Conservation (phyloP, 1,139 yeast species). For the Candida freyschussii region DNA sequence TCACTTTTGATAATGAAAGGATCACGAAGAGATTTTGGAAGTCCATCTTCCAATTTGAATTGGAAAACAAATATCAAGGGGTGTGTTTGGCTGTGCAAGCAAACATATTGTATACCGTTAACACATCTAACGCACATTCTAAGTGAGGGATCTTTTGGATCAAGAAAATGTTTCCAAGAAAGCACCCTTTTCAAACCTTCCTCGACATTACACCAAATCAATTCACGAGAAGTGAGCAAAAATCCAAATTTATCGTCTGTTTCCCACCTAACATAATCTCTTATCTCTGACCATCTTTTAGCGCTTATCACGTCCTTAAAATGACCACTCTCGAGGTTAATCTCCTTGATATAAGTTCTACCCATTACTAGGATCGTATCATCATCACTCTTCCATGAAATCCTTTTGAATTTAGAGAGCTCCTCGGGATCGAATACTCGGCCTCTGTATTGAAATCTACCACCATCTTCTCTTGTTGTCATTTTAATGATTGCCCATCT, state of each 20-base stretch:
- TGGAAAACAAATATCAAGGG: constrained; percentile 41
- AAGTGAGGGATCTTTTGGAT: constrained; percentile 52
- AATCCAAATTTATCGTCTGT: constrained; percentile 30
- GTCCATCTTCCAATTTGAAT: constrained; percentile 36
- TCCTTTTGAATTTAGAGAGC: constrained; percentile 51
- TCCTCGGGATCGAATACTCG: constrained; percentile 42
- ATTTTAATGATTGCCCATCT: constrained; percentile 39
- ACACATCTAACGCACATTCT: constrained; percentile 33
- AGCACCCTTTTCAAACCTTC: constrained; percentile 38
- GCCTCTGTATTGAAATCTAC: constrained; percentile 16
- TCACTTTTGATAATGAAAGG: constrained; percentile 32
- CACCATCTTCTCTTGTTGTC: constrained; percentile 1
- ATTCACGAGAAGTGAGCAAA: constrained; percentile 56
- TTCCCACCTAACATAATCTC: constrained; percentile 38
- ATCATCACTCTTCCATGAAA: constrained; percentile 39
- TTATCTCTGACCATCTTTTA: constrained; percentile 49
- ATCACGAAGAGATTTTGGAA: constrained; percentile 38
- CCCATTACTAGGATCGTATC: constrained; percentile 37
- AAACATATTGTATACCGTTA: constrained; percentile 30
- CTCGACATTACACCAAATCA: constrained; percentile 42
- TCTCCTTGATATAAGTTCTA: constrained; percentile 39
- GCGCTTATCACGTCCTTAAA: constrained; percentile 41
- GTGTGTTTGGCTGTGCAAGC: constrained; percentile 38
- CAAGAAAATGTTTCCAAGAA: constrained; percentile 67
- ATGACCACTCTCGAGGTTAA: constrained; percentile 27